Evolutionary conservation across 805 yeast genomes (phyloP).

Genomic region (Wickerhamomyces alni): DNA sequence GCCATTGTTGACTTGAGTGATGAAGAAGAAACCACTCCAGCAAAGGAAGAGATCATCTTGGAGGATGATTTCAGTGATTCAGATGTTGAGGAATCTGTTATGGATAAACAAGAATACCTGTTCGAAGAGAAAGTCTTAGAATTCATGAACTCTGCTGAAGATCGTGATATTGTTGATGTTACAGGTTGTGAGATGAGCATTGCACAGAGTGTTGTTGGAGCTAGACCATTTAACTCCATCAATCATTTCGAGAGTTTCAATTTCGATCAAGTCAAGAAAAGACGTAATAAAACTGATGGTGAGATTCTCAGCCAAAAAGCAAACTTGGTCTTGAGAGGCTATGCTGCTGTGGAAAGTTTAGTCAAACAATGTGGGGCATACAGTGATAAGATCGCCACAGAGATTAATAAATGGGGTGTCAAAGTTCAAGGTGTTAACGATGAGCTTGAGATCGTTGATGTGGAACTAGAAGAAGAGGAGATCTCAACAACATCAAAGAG

Average conservation of each 20-base stretch:
- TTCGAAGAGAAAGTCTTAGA: slow-evolving; percentile 65
- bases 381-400: slow-evolving; percentile 63
- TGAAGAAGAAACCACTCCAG: slow-evolving; percentile 24
- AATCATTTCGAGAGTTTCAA: slow-evolving; percentile 53
- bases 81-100: slow-evolving; percentile 36
- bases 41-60: slow-evolving; percentile 39
- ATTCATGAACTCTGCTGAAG: slow-evolving; percentile 74
- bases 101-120: slow-evolving; percentile 25
- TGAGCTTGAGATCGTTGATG: slow-evolving; percentile 61
- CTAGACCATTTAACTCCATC: slow-evolving; percentile 65
- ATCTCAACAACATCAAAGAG: slow-evolving; percentile 25
- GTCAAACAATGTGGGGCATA: slow-evolving; percentile 76
- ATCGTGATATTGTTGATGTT: slow-evolving; percentile 73
- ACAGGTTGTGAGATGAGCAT: slow-evolving; percentile 61
- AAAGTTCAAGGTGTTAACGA: slow-evolving; percentile 55
- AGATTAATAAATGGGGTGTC: slow-evolving; percentile 88
- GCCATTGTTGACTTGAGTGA: slow-evolving; percentile 9
- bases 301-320: slow-evolving; percentile 69
- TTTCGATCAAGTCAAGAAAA: slow-evolving; percentile 33
- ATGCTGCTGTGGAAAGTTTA: slow-evolving; percentile 90
- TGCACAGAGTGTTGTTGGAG: slow-evolving; percentile 57
- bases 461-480: slow-evolving; percentile 27
- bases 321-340: slow-evolving; percentile 70
- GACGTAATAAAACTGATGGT: slow-evolving; percentile 55
- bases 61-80: slow-evolving; percentile 40